Evolutionary conservation across 2,329 filamentous ascomycete species (phyloP).

Genomic region (Epichloe hybrida): DNA sequence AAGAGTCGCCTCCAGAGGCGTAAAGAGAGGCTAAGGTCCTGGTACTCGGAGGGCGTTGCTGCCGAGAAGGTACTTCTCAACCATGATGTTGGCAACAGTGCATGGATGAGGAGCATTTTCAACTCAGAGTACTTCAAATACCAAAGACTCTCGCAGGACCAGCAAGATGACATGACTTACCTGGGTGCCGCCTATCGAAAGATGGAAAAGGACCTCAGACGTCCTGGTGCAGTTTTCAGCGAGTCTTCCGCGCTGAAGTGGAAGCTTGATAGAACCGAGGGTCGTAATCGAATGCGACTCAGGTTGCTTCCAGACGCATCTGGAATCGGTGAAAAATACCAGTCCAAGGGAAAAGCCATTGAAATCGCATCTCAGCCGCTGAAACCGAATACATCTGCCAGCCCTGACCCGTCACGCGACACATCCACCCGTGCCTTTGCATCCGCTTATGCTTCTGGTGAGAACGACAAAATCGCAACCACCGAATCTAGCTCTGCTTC

Average conservation of each 20-base stretch:
- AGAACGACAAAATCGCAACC: slow-evolving; percentile 6
- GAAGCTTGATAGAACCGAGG: slow-evolving; percentile 92
- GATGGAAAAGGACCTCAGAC: slow-evolving; percentile 63
- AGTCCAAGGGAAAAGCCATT: slow-evolving; percentile 62
- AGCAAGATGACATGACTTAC: slow-evolving; percentile 78
- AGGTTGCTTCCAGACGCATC: slow-evolving; percentile 69
- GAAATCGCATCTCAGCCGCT: slow-evolving; percentile 25
- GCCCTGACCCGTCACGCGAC: slow-evolving; percentile 9
- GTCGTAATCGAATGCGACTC: slow-evolving; percentile 86
- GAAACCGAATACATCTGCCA: slow-evolving; percentile 19
- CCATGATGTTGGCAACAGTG: slow-evolving; percentile 76
- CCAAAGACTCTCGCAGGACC: slow-evolving; percentile 78
- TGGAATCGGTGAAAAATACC: slow-evolving; percentile 57
- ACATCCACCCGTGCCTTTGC: slow-evolving; percentile 8
- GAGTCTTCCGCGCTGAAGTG: slow-evolving; percentile 55
- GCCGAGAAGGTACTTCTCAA: slow-evolving; percentile 60
- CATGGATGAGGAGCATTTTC: slow-evolving; percentile 95
- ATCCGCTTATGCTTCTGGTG: slow-evolving; percentile 11
- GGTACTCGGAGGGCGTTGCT: slow-evolving; percentile 56
- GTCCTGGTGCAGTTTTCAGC: slow-evolving; percentile 71
- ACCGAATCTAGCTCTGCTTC: slow-evolving; percentile 14
- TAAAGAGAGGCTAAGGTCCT: slow-evolving; percentile 68
- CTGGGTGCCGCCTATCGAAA: slow-evolving; percentile 62
- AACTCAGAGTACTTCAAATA: slow-evolving; percentile 85
- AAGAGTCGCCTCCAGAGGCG: slow-evolving; percentile 58